These are phyloP conservation scores for Leptographium galeiforme DNA, from an alignment of 2,329 filamentous ascomycete genomes.

Conservation along the genomic window DNA sequence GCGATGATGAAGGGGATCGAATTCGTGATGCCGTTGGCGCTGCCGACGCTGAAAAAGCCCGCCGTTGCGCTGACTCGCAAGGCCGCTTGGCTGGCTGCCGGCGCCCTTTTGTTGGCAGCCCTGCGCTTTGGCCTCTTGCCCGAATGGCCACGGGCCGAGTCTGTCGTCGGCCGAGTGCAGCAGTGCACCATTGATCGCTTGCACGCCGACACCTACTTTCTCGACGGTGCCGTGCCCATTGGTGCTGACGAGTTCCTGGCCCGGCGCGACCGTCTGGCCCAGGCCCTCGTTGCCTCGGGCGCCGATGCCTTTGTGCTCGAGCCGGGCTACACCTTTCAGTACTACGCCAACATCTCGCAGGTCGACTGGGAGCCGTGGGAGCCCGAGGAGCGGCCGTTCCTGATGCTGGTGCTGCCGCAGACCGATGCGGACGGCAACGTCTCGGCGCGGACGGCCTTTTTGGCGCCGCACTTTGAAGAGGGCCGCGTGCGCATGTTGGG, in stretches of 20 bases:
- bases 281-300: constrained; percentile 34
- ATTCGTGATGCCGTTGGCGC: fast-evolving
- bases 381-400: constrained; percentile 48
- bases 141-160: neutral
- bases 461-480: constrained; percentile 47
- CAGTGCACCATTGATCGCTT: constrained; percentile 39
- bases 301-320: constrained; percentile 48
- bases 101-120: neutral
- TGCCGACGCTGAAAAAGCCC: neutral
- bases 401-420: constrained; percentile 44
- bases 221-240: constrained; percentile 34
- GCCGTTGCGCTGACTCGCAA: neutral
- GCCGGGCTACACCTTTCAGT: constrained; percentile 51
- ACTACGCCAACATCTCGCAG: constrained; percentile 50
- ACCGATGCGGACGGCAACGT: constrained; percentile 24
- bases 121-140: neutral
- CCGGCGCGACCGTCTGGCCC: constrained; percentile 41
- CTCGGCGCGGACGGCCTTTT: constrained; percentile 41
- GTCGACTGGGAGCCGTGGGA: constrained; percentile 52
- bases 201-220: constrained; percentile 34
- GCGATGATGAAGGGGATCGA: neutral
- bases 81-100: neutral
- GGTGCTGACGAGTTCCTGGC: constrained; percentile 36
- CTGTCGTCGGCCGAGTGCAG: constrained; percentile 4
- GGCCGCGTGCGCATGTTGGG: constrained; percentile 43